phyloP scores from a whole-genome alignment of 768 basidiomycete genomes.

The Leccinum pellstonianum region DNA sequence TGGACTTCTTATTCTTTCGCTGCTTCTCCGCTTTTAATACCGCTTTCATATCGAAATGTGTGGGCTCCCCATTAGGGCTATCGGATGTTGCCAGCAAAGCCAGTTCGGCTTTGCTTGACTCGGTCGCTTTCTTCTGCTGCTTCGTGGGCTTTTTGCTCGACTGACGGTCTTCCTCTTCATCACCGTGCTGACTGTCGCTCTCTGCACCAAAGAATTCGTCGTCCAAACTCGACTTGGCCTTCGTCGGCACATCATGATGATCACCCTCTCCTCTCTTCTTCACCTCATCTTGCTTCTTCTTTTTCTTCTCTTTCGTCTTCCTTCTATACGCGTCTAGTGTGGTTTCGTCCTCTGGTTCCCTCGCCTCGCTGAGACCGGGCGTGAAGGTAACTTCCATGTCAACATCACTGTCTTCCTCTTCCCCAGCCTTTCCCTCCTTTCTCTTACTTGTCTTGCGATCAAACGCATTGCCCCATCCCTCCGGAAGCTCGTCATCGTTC shows the following conservation, averaged over 20 bases:
- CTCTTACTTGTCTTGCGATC: constrained; percentile 16
- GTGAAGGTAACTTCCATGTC: constrained; percentile 97
- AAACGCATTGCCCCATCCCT: constrained; percentile 71
- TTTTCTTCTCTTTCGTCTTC: constrained; percentile 87
- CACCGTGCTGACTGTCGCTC: constrained; percentile 25
- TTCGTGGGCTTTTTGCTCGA: constrained; percentile 25
- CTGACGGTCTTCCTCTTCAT: constrained; percentile 26
- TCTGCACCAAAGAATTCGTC: constrained; percentile 80
- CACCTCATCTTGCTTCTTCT: constrained; percentile 69
- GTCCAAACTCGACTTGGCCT: constrained; percentile 12
- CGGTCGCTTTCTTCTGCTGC: constrained; percentile 15
- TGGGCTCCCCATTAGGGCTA: constrained; percentile 50
- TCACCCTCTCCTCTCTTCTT: constrained; percentile 38
- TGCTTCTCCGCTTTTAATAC: constrained; percentile 85
- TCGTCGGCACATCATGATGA: constrained; percentile 21
- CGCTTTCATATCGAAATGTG: constrained; percentile 89
- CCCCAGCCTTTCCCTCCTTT: background rate
- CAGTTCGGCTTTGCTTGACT: constrained; percentile 53
- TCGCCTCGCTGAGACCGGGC: constrained; percentile 68
- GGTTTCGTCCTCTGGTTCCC: constrained; percentile 68
- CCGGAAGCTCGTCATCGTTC: constrained; percentile 67
- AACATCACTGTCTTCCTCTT: constrained; percentile 44
- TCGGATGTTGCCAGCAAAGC: constrained; percentile 60
- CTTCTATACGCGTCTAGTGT: constrained; percentile 87
- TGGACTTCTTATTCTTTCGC: constrained; percentile 42